Conservation (phyloP, 345 rosid genomes). For the Excoecaria cochinchinensis region DNA sequence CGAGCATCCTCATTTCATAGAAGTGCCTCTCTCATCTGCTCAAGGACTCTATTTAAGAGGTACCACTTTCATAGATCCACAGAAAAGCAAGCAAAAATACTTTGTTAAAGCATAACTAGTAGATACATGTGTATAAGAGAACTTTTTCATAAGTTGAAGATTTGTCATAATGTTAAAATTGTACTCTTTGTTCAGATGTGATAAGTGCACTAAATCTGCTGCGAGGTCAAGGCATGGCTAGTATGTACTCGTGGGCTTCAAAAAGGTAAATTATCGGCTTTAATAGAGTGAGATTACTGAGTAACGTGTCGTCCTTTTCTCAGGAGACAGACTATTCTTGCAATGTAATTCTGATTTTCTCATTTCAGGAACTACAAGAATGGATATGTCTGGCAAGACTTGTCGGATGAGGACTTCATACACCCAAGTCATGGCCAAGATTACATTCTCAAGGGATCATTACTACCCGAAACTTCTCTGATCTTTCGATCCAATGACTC, state of each 20-base stretch:
- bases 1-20: not conserved
- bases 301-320: slow-evolving; percentile 3
- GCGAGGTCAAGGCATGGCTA: slow-evolving; percentile 26
- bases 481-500: slow-evolving; percentile 31
- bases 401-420: slow-evolving; percentile 19
- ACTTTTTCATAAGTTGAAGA: not conserved
- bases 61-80: not conserved
- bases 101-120: not conserved
- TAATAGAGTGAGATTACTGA: not conserved
- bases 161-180: not conserved
- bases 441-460: slow-evolving; percentile 31
- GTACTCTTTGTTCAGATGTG: slow-evolving; percentile 12
- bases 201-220: slow-evolving; percentile 13
- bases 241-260: slow-evolving; percentile 24
- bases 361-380: slow-evolving; percentile 22
- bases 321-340: not conserved
- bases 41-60: slow-evolving; percentile 22
- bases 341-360: slow-evolving; percentile 1
- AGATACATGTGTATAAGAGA: no score
- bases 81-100: not conserved
- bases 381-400: slow-evolving; percentile 25
- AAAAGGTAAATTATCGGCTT: slow-evolving; percentile 15
- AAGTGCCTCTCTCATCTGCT: slow-evolving; percentile 18
- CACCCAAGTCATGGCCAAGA: slow-evolving; percentile 19
- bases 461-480: slow-evolving; percentile 1